Evolutionary conservation across 2,329 filamentous ascomycete genomes (phyloP).

Genomic region (Cladosporium colombiae): DNA sequence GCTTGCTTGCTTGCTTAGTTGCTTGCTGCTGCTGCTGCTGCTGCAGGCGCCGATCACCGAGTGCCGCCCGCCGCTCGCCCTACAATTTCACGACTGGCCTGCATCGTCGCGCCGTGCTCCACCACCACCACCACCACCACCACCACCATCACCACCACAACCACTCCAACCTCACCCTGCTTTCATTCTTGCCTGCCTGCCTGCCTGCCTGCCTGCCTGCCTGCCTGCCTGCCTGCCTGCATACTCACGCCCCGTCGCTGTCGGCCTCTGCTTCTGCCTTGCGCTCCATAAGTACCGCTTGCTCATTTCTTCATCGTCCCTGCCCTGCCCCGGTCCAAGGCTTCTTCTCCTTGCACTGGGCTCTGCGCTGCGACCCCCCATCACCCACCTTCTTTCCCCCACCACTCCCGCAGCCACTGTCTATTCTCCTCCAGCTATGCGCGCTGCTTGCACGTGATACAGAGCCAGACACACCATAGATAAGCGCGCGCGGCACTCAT

Average conservation of each 20-base stretch:
- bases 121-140: neutral
- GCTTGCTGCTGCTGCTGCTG: too few relatives aligned
- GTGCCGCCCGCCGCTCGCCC: constrained; percentile 11
- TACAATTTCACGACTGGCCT: constrained; percentile 14
- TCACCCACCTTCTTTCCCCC: neutral
- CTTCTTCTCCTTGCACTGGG: neutral
- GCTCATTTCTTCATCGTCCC: constrained; percentile 6
- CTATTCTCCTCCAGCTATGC: neutral
- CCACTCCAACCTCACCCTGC: neutral
- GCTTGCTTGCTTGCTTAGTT: neutral
- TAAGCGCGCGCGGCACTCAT: constrained; percentile 3
- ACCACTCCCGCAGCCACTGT: neutral
- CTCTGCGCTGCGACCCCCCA: constrained; percentile 1
- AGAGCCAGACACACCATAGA: constrained; percentile 10
- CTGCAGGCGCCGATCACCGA: neutral
- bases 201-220: neutral
- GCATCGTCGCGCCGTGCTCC: neutral
- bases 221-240: too few relatives aligned
- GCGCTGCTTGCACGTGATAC: constrained; percentile 1
- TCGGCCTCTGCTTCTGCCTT: constrained; percentile 3
- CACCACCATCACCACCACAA: too few relatives aligned
- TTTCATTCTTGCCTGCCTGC: neutral
- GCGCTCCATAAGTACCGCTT: constrained; percentile 20
- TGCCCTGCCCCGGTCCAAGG: neutral
- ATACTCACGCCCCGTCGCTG: neutral